phyloP scores from a whole-genome alignment of 345 rosid genomes.

The Pistacia vera region DNA sequence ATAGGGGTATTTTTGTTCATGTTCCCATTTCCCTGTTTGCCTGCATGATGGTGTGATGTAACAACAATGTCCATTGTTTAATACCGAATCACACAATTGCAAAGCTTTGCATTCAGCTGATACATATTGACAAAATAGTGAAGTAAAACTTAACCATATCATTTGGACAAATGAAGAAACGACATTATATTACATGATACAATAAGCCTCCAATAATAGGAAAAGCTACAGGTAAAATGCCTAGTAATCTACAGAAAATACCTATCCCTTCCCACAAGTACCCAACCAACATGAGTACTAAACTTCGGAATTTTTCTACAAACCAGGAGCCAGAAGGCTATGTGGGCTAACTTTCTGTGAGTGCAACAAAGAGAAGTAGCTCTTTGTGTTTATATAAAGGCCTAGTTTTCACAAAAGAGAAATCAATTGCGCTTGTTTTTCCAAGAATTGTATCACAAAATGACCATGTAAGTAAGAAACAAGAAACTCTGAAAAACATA shows the following conservation, averaged over 20 bases:
- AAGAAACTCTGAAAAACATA: neutral
- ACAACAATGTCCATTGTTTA: neutral
- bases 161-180: too few relatives aligned
- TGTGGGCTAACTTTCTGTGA: neutral
- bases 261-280: neutral
- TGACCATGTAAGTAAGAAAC: neutral
- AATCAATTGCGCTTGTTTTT: too few relatives aligned
- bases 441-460: too few relatives aligned
- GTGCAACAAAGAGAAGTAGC: neutral
- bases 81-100: neutral
- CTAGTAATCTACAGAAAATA: neutral
- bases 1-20: neutral
- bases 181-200: too few relatives aligned
- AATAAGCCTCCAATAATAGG: neutral
- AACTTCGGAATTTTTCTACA: neutral
- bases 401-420: too few relatives aligned
- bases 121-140: neutral
- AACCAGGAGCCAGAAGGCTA: too few relatives aligned
- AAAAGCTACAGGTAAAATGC: neutral
- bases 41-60: neutral
- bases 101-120: conserved; percentile 7
- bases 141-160: too few relatives aligned
- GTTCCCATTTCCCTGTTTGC: too few relatives aligned
- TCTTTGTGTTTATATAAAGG: too few relatives aligned
- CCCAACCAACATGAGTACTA: neutral